phyloP scores from a whole-genome alignment of 257 asterid genomes.

The Salvia rosmarinus region DNA sequence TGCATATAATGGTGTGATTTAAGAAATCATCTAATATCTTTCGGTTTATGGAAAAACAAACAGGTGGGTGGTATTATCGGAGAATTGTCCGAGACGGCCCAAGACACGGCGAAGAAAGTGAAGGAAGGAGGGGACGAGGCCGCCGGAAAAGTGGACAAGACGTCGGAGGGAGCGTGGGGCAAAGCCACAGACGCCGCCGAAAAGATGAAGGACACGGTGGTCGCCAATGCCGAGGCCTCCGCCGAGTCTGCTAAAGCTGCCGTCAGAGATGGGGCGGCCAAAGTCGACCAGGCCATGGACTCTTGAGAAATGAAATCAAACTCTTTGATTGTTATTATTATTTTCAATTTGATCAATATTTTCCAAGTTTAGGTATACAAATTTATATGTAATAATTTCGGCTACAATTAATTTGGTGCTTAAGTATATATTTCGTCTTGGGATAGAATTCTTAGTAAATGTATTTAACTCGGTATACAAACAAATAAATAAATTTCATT shows the following conservation, averaged over 20 bases:
- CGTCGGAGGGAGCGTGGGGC: slow-evolving; percentile 62
- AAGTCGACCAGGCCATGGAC: slow-evolving; percentile 44
- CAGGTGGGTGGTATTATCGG: slow-evolving; percentile 45
- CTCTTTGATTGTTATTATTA: neutral
- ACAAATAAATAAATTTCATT: too few species aligned
- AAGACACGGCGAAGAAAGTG: slow-evolving; percentile 58
- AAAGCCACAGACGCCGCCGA: slow-evolving; percentile 57
- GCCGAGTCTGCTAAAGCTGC: slow-evolving; percentile 37
- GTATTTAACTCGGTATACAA: too few species aligned
- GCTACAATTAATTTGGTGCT: too few species aligned
- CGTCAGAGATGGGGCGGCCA: slow-evolving; percentile 41
- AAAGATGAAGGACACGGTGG: slow-evolving; percentile 59
- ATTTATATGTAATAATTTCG: too few species aligned
- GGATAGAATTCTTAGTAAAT: too few species aligned
- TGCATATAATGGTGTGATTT: too few species aligned
- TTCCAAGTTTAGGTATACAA: too few species aligned
- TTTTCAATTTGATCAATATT: too few species aligned
- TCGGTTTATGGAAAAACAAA: too few species aligned
- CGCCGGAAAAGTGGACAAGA: slow-evolving; percentile 57
- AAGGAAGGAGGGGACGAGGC: slow-evolving; percentile 54
- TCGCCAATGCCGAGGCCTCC: slow-evolving; percentile 51
- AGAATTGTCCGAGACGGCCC: slow-evolving; percentile 50
- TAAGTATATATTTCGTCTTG: too few species aligned
- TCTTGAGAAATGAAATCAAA: neutral
- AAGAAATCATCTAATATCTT: too few species aligned